phyloP scores from a whole-genome alignment of 768 basidiomycete species.

The Lentinula raphanica region DNA sequence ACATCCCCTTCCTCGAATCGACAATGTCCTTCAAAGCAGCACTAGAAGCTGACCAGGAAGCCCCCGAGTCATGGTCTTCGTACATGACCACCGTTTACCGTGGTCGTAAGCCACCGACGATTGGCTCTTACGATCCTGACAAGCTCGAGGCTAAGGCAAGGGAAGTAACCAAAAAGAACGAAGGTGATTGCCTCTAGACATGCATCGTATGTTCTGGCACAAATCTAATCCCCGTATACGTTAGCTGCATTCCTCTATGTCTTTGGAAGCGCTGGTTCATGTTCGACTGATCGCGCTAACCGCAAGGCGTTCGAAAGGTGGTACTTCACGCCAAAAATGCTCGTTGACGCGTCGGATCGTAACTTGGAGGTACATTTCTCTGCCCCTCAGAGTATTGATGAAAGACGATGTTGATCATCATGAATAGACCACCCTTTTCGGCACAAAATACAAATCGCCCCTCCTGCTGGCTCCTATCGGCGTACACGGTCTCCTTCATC shows the following conservation, averaged over 20 bases:
- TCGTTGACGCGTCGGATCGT: constrained; percentile 47
- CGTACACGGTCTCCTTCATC: constrained; percentile 36
- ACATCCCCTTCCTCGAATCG: not conserved
- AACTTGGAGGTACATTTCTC: not conserved
- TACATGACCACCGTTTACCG: not conserved
- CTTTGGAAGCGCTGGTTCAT: constrained; percentile 47
- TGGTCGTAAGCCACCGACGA: not conserved
- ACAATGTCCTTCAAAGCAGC: not conserved
- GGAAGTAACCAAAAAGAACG: not conserved
- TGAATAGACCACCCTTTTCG: constrained; percentile 27
- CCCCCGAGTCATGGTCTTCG: not conserved
- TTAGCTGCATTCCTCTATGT: constrained; percentile 28
- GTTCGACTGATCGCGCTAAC: constrained; percentile 43
- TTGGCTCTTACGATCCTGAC: not conserved
- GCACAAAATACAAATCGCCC: constrained; percentile 35
- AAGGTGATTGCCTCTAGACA: not conserved
- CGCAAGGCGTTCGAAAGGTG: constrained; percentile 31
- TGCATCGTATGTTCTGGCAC: not conserved
- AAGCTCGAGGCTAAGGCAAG: not conserved
- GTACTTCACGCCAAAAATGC: not conserved
- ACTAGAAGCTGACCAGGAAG: not conserved
- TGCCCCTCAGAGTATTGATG: not conserved
- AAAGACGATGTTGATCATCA: constrained; percentile 25
- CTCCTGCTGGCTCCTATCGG: constrained; percentile 32
- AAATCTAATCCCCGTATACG: not conserved